Evolutionary conservation across 2,329 filamentous ascomycete genomes (phyloP).

Genomic region (Aspergillus sp.): DNA sequence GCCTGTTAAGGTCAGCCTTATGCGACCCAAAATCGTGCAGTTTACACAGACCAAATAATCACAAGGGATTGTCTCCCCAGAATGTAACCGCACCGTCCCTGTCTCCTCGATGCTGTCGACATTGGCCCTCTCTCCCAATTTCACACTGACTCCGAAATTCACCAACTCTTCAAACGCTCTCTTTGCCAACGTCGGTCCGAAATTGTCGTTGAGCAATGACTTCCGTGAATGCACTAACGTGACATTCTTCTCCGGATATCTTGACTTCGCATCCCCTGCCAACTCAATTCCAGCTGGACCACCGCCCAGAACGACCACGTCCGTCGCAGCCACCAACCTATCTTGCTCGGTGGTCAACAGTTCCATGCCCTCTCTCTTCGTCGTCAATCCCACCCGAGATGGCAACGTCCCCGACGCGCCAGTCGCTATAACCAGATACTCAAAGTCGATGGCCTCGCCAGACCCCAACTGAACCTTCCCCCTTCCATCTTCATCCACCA

Average conservation of each 20-base stretch:
- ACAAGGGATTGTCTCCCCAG: conserved; percentile 47
- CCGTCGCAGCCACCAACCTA: conserved; percentile 44
- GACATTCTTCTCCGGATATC: conserved; percentile 57
- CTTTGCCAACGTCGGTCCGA: conserved; percentile 42
- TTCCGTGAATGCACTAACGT: conserved; percentile 59
- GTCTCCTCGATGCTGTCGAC: conserved; percentile 25
- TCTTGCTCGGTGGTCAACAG: conserved; percentile 50
- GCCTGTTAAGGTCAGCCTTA: conserved; percentile 41
- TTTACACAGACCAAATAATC: conserved; percentile 48
- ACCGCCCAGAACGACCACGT: conserved; percentile 56
- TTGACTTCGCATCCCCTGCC: conserved; percentile 58
- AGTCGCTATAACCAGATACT: conserved; percentile 59
- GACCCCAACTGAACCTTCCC: conserved; percentile 32
- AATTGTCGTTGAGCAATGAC: conserved; percentile 52
- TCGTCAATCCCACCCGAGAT: conserved; percentile 47
- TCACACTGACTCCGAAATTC: conserved; percentile 50
- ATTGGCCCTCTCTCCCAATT: conserved; percentile 47
- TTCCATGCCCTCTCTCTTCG: conserved; percentile 45
- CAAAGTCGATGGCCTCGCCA: conserved; percentile 52
- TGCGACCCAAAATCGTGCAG: background rate
- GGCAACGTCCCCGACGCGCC: conserved; percentile 52
- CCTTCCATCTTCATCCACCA: background rate
- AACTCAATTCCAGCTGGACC: conserved; percentile 64
- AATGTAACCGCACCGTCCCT: conserved; percentile 47
- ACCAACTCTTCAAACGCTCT: conserved; percentile 43